Evolutionary conservation across 2,329 filamentous ascomycete genomes (phyloP).

Genomic region (Nemania sp.): DNA sequence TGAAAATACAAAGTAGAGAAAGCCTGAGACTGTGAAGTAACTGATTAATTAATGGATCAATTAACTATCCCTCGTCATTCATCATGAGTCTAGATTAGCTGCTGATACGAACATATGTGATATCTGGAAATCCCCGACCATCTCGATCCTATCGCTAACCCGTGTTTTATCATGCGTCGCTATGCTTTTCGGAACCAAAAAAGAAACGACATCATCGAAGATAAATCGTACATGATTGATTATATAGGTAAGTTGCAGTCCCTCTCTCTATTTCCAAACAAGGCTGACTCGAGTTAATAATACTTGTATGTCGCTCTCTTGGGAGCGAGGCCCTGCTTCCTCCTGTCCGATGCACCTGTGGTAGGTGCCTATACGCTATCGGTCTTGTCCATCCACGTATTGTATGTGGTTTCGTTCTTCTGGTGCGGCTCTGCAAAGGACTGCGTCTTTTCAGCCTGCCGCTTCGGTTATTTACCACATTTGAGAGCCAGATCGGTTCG

Average conservation of each 20-base stretch:
- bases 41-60: background rate
- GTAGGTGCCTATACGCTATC: conserved; percentile 13
- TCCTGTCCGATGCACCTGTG: background rate
- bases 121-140: conserved; percentile 1
- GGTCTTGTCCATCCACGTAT: conserved; percentile 13
- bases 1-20: too few species aligned
- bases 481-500: conserved; percentile 21
- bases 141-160: conserved; percentile 15
- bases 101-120: background rate
- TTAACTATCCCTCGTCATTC: conserved; percentile 2
- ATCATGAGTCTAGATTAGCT: conserved; percentile 10
- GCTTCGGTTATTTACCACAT: conserved; percentile 8
- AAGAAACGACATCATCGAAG: background rate
- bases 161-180: conserved; percentile 24
- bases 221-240: conserved; percentile 17
- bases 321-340: background rate
- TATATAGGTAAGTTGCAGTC: conserved; percentile 11
- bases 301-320: background rate
- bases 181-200: conserved; percentile 21
- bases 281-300: conserved; percentile 2
- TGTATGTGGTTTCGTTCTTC: background rate
- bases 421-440: background rate
- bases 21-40: too few species aligned
- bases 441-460: background rate
- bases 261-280: background rate